Conservation (phyloP, 768 basidiomycete genomes). For the Psilocybe tampanensis region DNA sequence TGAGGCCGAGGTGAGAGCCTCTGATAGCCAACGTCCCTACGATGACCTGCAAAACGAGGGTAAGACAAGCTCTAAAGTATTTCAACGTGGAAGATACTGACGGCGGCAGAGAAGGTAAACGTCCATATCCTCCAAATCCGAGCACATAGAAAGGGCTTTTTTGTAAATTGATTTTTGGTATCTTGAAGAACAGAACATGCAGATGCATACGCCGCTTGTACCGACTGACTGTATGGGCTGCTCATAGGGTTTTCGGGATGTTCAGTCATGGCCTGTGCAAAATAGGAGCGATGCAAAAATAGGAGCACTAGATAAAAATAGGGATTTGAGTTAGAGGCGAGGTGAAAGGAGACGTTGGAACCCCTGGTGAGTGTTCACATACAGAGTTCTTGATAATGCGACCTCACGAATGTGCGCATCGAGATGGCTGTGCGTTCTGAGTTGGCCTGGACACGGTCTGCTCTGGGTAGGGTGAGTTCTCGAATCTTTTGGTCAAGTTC, state of each 20-base stretch:
- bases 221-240: slow-evolving; percentile 52
- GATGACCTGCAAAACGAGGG: slow-evolving; percentile 41
- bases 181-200: slow-evolving; percentile 48
- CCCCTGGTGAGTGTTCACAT: slow-evolving; percentile 14
- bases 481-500: slow-evolving; percentile 54
- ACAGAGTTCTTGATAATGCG: slow-evolving; percentile 51
- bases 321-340: background rate
- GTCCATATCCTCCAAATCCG: slow-evolving; percentile 66
- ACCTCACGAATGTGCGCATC: slow-evolving; percentile 43
- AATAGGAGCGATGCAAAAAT: slow-evolving; percentile 58
- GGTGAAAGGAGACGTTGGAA: background rate
- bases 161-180: slow-evolving; percentile 41
- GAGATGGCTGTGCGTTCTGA: slow-evolving; percentile 36
- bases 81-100: slow-evolving; percentile 28
- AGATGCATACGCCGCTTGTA: slow-evolving; percentile 51
- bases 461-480: slow-evolving; percentile 30
- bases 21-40: slow-evolving; percentile 57
- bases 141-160: slow-evolving; percentile 46
- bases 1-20: slow-evolving; percentile 42
- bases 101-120: slow-evolving; percentile 54
- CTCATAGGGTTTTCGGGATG: slow-evolving; percentile 47
- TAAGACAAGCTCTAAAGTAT: background rate
- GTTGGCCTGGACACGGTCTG: slow-evolving; percentile 20
- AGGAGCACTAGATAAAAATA: slow-evolving; percentile 43
- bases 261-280: slow-evolving; percentile 56